Evolutionary conservation across 2,329 filamentous ascomycete species (phyloP), one percentile per base, ranked within the genome.

Genomic region (Claviceps pazoutovae): DNA sequence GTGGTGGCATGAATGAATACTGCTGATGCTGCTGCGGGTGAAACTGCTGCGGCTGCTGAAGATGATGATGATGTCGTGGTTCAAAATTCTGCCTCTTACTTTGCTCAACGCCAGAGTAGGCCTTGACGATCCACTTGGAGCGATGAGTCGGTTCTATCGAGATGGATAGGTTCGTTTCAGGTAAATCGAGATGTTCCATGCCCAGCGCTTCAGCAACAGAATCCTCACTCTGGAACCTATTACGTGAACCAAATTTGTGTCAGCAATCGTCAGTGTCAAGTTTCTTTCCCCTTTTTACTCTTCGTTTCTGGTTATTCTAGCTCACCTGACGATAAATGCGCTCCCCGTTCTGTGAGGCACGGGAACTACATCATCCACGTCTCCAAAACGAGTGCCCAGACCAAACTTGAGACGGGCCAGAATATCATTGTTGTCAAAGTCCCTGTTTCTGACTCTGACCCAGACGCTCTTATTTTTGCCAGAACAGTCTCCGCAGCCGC

Each of bases 41-140:
- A n/a, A 9, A 30, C 9, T 36, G 44, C 5, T 36, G 26, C 8
- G 17, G 45, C 11, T 46, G 45, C 16, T 46, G 26, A 14, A 9
- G 43, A 14, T 30, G 43, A 2, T n/a, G 21, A 14, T 44, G 36
- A 16, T 45, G 37, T 39, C 38, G 45, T 17, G 38, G 48, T 17
- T 53, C 48, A 11, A 21, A 14, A 7, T 45, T 49, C 11, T 55
- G 54, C 2, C 54, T 46, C n/a, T 37, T 46, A 16, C 17, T 46
- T 9, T 47, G n/a, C 37, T 39, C 38, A 19, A 4, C 3, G 37
- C 43, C 44, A 46, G 8, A n/a, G 21, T 52, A 48, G 2, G 42
- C 16, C n/a, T 37, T 44, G n/a, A 51, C 50, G 26, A 58, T 52
- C 66, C 66, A 68, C 53, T 66, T 68, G 2, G 64, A 67, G 26